Percentiles rank a stretch among this genome's conserved stretches.
phyloP scores from a whole-genome alignment of 1,139 yeast species.

The Hansenula lynferdii region DNA sequence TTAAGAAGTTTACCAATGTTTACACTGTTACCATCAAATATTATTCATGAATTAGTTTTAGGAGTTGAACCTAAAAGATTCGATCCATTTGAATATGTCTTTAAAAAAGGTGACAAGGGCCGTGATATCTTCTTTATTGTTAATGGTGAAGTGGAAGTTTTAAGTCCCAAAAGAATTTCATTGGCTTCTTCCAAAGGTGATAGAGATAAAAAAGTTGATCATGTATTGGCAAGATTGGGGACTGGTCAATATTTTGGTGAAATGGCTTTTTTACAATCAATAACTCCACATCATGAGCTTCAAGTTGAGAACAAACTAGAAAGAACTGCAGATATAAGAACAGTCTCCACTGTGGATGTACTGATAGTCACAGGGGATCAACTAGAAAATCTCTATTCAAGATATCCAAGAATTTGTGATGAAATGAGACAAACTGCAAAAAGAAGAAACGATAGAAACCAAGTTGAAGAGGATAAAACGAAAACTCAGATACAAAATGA shows the following conservation, averaged over 20 bases:
- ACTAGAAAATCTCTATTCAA: slow-evolving; percentile 45
- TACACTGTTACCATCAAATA: slow-evolving; percentile 47
- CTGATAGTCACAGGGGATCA: slow-evolving; percentile 52
- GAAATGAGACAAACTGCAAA: slow-evolving; percentile 60
- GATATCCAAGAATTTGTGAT: slow-evolving; percentile 53
- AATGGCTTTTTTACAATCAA: slow-evolving; percentile 57
- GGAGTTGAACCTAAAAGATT: slow-evolving; percentile 52
- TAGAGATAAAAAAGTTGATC: slow-evolving; percentile 26
- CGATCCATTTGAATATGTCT: slow-evolving; percentile 54
- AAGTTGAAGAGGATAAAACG: slow-evolving; percentile 5
- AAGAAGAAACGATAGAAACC: slow-evolving; percentile 32
- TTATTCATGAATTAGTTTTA: slow-evolving; percentile 59
- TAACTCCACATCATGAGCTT: slow-evolving; percentile 28
- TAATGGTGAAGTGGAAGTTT: slow-evolving; percentile 66
- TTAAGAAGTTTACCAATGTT: slow-evolving; percentile 56
- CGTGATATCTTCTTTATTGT: slow-evolving; percentile 63
- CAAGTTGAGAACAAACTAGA: slow-evolving; percentile 14
- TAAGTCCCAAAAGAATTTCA: slow-evolving; percentile 35
- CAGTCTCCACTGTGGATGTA: slow-evolving; percentile 55
- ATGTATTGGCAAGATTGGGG: slow-evolving; percentile 51
- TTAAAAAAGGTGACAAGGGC: slow-evolving; percentile 55
- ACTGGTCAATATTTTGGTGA: slow-evolving; percentile 73
- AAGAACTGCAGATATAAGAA: slow-evolving; percentile 60
- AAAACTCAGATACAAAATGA: background rate
- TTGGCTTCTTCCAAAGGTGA: slow-evolving; percentile 13